Evolutionary conservation across 768 basidiomycete genomes (phyloP).

Genomic region (Kondoa malvinella): DNA sequence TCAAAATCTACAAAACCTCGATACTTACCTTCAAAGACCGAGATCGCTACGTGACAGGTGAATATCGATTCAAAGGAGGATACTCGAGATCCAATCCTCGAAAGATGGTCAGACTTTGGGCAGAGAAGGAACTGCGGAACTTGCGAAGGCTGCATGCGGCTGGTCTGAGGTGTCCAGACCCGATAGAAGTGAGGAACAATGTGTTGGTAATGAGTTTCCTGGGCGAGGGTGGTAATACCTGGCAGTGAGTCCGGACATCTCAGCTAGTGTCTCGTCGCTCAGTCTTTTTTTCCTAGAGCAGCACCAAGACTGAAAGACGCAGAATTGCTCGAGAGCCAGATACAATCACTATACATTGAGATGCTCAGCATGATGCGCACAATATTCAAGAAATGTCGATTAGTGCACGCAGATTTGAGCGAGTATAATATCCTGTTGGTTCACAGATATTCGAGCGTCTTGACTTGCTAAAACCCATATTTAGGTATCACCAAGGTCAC

Average conservation of each 20-base stretch:
- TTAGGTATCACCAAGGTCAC: conserved; percentile 39
- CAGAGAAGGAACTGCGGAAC: conserved; percentile 98
- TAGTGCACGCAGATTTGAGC: conserved; percentile 93
- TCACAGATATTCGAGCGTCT: not conserved
- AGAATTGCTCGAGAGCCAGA: conserved; percentile 39
- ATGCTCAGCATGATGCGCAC: conserved; percentile 59
- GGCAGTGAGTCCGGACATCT: conserved; percentile 8
- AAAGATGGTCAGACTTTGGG: conserved; percentile 98
- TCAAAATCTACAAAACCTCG: conserved; percentile 97
- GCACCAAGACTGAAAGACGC: conserved; percentile 91
- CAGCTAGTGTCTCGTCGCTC: not conserved
- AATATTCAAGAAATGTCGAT: conserved; percentile 76
- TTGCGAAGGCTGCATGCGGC: conserved; percentile 65
- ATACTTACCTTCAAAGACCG: conserved; percentile 94
- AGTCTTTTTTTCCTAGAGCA: conserved; percentile 41
- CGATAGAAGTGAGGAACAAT: conserved; percentile 85
- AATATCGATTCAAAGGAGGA: conserved; percentile 82
- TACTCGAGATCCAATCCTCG: conserved; percentile 66
- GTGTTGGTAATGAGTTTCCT: conserved; percentile 91
- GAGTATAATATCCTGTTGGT: conserved; percentile 87
- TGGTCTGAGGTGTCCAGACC: conserved; percentile 70
- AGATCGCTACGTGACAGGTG: conserved; percentile 90
- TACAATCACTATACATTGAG: conserved; percentile 53
- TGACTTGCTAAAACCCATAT: not conserved
- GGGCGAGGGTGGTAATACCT: conserved; percentile 60